A percentile compares a stretch with the other conserved stretches of the same genome.
These are phyloP conservation scores for Sanguinoderma infundibulare DNA, from an alignment of 1,284 basidiomycete genomes.

Conservation along the genomic window DNA sequence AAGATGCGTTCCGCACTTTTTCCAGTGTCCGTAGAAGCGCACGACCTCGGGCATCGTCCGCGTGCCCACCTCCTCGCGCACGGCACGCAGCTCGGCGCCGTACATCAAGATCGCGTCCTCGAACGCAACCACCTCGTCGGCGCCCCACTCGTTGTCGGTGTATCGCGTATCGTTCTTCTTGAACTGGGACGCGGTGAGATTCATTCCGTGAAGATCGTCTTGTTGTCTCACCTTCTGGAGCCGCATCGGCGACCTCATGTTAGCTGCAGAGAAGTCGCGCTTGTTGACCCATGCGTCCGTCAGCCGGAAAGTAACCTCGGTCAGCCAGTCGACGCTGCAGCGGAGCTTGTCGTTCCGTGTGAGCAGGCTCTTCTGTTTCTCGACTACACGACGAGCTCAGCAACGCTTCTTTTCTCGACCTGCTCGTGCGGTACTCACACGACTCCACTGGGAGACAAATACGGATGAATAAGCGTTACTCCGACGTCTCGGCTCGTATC, in stretches of 20 bases:
- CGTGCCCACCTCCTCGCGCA: constrained; percentile 75
- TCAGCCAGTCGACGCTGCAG: constrained; percentile 76
- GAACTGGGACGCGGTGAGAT: constrained; percentile 52
- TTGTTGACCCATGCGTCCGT: constrained; percentile 64
- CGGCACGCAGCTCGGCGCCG: constrained; percentile 79
- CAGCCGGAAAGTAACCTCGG: constrained; percentile 70
- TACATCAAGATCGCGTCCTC: constrained; percentile 74
- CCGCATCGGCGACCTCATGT: constrained; percentile 61
- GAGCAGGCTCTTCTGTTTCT: constrained; percentile 58
- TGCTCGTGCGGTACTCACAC: constrained; percentile 17
- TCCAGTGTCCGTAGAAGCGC: constrained; percentile 86
- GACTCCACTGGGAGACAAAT: constrained; percentile 21
- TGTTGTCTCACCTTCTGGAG: constrained; percentile 57
- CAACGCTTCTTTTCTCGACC: neutral
- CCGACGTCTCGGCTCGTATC: constrained; percentile 2
- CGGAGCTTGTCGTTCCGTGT: constrained; percentile 52
- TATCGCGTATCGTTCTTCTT: constrained; percentile 70
- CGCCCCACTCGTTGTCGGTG: constrained; percentile 73
- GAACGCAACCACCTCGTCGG: constrained; percentile 74
- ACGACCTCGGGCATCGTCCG: constrained; percentile 80
- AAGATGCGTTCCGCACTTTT: constrained; percentile 57
- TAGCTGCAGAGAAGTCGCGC: constrained; percentile 59
- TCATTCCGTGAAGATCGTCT: neutral
- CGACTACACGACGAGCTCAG: constrained; percentile 48
- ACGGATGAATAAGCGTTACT: constrained; percentile 16